Conservation (phyloP, 1,284 basidiomycete genomes). For the Salmacisia buchloeana region DNA sequence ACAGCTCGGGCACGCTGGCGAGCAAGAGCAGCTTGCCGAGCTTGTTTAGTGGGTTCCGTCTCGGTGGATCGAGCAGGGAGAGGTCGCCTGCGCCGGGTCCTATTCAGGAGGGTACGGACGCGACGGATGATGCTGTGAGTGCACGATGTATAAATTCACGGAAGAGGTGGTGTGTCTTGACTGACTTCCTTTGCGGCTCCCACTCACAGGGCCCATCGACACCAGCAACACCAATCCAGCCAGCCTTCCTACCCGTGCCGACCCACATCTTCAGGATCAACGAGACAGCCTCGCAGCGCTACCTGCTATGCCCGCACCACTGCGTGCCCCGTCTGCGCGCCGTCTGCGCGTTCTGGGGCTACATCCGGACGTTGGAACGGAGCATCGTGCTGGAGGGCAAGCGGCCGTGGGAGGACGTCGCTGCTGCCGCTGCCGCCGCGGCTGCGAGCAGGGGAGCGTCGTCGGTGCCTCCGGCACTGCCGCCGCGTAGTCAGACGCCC, state of each 20-base stretch:
- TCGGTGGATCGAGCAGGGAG: not conserved
- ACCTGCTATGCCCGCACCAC: slow-evolving; percentile 46
- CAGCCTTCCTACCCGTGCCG: slow-evolving; percentile 29
- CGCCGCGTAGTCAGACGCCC: not conserved
- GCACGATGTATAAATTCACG: too few species aligned
- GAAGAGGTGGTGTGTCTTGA: too few species aligned
- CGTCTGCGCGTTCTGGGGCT: slow-evolving; percentile 47
- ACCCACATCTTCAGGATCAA: slow-evolving; percentile 48
- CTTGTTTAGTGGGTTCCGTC: not conserved
- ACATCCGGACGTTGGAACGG: slow-evolving; percentile 43
- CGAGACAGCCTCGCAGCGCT: slow-evolving; percentile 34
- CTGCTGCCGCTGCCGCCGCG: not conserved
- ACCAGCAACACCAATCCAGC: not conserved
- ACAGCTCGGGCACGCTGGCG: not conserved
- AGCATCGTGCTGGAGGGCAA: slow-evolving; percentile 47
- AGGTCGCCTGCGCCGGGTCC: not conserved
- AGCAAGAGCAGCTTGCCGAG: slow-evolving; percentile 3
- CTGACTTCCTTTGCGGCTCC: too few species aligned
- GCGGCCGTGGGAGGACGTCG: slow-evolving; percentile 27
- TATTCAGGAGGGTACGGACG: not conserved
- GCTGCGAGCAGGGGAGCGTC: not conserved
- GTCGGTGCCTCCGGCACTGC: not conserved
- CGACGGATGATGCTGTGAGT: not conserved
- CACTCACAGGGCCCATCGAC: too few species aligned
- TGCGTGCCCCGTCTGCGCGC: slow-evolving; percentile 41